These are phyloP conservation scores for Candida yuanshanica DNA, from an alignment of 805 yeast genomes.

Conservation along the genomic window DNA sequence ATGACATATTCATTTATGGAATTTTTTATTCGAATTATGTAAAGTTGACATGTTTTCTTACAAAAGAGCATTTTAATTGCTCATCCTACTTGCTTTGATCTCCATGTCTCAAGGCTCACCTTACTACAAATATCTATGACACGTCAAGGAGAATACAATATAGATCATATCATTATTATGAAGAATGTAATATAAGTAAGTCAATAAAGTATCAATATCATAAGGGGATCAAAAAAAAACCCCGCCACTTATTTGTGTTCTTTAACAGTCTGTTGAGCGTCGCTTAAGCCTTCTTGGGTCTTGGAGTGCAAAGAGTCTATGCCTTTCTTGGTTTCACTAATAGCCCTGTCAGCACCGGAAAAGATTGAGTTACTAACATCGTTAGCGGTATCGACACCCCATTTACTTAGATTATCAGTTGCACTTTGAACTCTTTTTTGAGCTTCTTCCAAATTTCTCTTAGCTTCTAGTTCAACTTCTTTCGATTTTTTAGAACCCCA, in stretches of 20 bases:
- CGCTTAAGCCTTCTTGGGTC: constrained; percentile 17
- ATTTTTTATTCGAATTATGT: too few relatives aligned
- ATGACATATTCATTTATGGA: too few relatives aligned
- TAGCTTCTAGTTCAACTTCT: constrained; percentile 28
- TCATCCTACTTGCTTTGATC: too few relatives aligned
- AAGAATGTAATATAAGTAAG: too few relatives aligned
- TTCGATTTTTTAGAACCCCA: constrained; percentile 34
- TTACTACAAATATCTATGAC: too few relatives aligned
- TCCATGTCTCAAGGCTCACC: too few relatives aligned
- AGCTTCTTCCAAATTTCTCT: constrained; percentile 26
- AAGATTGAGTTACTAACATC: constrained; percentile 25
- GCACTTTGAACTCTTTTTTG: constrained; percentile 17
- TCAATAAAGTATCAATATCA: too few relatives aligned
- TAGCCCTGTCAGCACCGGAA: constrained; percentile 26
- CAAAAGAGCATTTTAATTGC: too few relatives aligned
- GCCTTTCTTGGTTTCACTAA: constrained; percentile 23
- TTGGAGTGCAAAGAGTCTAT: constrained; percentile 19
- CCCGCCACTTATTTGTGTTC: constrained; percentile 12
- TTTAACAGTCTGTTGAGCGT: constrained; percentile 20
- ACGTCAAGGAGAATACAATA: too few relatives aligned
- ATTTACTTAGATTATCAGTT: constrained; percentile 14
- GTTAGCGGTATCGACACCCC: constrained; percentile 21
- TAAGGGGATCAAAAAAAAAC: neutral
- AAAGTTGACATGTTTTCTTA: too few relatives aligned
- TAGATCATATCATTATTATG: too few relatives aligned